Base-by-base conservation (phyloP, 139 green algal genomes). In the Chlorella vulgaris region DNA sequence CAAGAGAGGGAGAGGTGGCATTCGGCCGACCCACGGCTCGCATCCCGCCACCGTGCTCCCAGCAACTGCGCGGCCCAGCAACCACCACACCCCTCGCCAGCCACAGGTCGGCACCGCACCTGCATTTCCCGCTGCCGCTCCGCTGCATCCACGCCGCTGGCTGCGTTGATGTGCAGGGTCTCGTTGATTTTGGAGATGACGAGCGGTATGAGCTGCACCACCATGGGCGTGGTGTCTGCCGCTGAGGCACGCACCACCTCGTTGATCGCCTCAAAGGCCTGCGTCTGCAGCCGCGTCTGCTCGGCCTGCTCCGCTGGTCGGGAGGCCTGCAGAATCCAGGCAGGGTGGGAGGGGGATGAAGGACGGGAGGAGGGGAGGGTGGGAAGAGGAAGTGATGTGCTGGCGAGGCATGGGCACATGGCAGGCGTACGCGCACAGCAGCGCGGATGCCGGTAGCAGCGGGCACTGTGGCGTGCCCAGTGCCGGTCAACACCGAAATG, bases 261-360 rank as follows among this genome's bases (percentile, higher is more conserved):
- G 80, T 99, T 99, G 80, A 99, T 94, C 13, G 94, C 92, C 89
- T 99, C 96, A 84, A 97, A 99, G 0, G 94, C 92, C 43, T 92
- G 86, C 40, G 93, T 87, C 81, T 96, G 91, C 83, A 97, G 86
- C 51, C 84, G 88, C 35, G 73, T 43, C 65, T 67, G 42, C 53
- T 88, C 83, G 0, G 38, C 68, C 7, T 21, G 35, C 61, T 91
- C 88, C 40, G 68, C 78, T 39, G 76, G 80, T 47, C 71, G 70
- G 35, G 69, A 65, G 42, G 74, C 75, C 77, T 81, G 78, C 28
- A n/a, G 4, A 15, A 36, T 7, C 26, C 35, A 53, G 55, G 69
- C 36, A 7, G 40, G 4, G 13, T 6, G 28, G 7, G 2, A 70
- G 63, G 63, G 5, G 63, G 7, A 70, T n/a, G 24, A 36, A n/a